phyloP scores from a whole-genome alignment of 73 alveolate genomes.

The Paraurostyla sp. region DNA sequence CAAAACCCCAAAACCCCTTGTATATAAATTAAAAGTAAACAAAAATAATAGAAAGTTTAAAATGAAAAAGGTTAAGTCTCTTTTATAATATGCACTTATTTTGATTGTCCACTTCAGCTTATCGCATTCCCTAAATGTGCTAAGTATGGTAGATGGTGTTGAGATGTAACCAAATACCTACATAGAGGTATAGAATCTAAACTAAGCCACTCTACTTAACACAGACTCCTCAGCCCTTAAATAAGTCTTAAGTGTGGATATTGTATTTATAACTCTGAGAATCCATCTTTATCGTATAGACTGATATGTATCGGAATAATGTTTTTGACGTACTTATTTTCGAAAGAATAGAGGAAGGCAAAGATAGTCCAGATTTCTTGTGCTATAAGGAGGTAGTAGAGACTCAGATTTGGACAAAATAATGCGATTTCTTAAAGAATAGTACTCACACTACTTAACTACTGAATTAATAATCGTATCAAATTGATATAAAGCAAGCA shows the following conservation, averaged over 20 bases:
- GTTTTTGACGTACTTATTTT: constrained; percentile 9
- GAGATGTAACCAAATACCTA: background rate
- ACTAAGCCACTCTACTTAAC: background rate
- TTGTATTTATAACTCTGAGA: background rate
- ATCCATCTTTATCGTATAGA: background rate
- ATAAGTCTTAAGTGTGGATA: background rate
- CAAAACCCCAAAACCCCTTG: too few relatives aligned
- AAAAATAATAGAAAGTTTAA: too few relatives aligned
- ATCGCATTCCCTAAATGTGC: too few relatives aligned
- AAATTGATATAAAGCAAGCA: background rate
- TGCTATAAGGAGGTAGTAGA: constrained; percentile 27
- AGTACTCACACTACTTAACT: background rate
- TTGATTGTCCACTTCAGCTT: too few relatives aligned
- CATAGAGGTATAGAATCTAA: background rate
- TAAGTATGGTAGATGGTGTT: constrained; percentile 3
- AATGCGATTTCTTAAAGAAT: background rate
- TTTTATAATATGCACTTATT: too few relatives aligned
- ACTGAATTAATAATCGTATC: constrained; percentile 23
- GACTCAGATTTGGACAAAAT: background rate
- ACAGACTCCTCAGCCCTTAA: background rate
- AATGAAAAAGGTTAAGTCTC: too few relatives aligned
- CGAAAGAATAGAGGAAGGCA: background rate
- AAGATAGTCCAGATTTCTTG: constrained; percentile 28
- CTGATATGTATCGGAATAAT: background rate
- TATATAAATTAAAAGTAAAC: too few relatives aligned